Base-by-base conservation (phyloP, 1,284 basidiomycete species). In the Ustilago loliicola region DNA sequence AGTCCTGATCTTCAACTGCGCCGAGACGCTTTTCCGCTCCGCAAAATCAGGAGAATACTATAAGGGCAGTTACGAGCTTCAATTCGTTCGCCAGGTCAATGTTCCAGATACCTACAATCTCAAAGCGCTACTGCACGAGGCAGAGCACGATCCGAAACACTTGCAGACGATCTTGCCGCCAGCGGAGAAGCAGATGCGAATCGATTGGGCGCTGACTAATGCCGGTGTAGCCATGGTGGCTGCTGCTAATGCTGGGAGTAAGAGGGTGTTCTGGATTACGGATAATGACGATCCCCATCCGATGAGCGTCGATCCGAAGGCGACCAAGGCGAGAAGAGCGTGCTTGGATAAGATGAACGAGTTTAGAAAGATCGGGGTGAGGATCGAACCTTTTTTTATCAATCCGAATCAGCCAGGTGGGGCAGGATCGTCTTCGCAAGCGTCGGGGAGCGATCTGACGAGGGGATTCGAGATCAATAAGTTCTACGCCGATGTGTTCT, bases 331-430 rank as follows among this genome's bases (percentile, higher is more conserved):
- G 29, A 60, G 70, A 8, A 61, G 65, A 23, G 61, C 67, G 11
- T 77, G 69, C 15, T 52, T 81, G 38, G 78, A 80, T 45, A 80
- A 80, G 66, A 79, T 81, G 71, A 71, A 66, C 68, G 95, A 97
- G 86, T 88, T 96, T 47, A 89, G 90, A 3, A 91, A 94, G 85
- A 90, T 92, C 8, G 94, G 94, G 0, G 91, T 94, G 36, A 90
- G 90, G 8, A 89, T 98, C 56, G 94, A 96, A 81, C 94, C 96
- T 0, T 98, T 96, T 87, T 97, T 98, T 87, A 94, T 99, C 82
- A 91, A 91, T 77, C 90, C 90, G 0, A 87, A 89, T 3, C 90
- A 91, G 8, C 91, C 91, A 57, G 88, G 89, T 0, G 38, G 40
- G 11, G 47, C 23, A 1, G 27, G 25, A 15, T 25, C 48, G 13